phyloP scores from a whole-genome alignment of 305 asterid genomes.

The Fraxinus angustifolia region DNA sequence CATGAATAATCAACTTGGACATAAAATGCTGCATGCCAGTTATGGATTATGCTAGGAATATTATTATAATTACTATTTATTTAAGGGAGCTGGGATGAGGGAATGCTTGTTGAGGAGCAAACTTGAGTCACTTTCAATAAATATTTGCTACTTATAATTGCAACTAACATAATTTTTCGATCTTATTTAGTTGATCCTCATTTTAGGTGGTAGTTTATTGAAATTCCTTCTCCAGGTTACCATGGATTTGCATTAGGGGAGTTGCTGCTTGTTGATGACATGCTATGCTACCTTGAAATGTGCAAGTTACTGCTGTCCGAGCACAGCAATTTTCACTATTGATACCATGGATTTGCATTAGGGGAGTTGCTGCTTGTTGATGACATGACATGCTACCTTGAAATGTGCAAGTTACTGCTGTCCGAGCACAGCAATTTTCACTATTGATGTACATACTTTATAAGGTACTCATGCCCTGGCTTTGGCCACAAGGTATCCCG shows the following conservation, averaged over 20 bases:
- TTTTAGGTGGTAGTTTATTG: background rate
- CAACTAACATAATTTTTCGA: background rate
- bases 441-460: background rate
- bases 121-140: background rate
- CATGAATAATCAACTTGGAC: background rate
- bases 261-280: too few species aligned
- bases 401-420: background rate
- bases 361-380: background rate
- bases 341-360: background rate
- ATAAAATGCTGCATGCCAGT: background rate
- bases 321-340: too few species aligned
- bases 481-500: background rate
- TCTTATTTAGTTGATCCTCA: background rate
- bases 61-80: background rate
- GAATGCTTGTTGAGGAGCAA: conserved; percentile 1
- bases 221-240: background rate
- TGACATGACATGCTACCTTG: background rate
- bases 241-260: background rate
- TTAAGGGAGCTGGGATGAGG: background rate
- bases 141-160: background rate
- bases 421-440: background rate
- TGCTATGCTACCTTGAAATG: too few species aligned
- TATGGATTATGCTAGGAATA: background rate
- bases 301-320: too few species aligned
- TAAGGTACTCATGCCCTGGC: background rate